Evolutionary conservation across 352 stramenopile genomes (phyloP).

Genomic region (Phytophthora pluvialis): DNA sequence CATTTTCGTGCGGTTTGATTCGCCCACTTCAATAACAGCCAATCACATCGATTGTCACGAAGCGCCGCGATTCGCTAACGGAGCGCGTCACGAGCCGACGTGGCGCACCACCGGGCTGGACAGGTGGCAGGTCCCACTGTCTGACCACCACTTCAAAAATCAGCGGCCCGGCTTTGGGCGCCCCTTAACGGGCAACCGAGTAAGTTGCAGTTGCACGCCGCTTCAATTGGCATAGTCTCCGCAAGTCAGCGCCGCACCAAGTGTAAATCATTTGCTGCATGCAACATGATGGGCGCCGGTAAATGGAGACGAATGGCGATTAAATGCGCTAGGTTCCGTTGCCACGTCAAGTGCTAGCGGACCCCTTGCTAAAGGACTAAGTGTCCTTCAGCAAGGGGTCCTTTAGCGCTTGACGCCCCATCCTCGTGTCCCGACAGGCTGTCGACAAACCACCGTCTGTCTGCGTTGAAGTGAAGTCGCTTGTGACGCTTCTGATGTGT

Average conservation of each 20-base stretch:
- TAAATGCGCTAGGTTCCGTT: background rate
- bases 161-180: constrained; percentile 1
- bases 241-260: background rate
- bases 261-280: background rate
- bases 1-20: background rate
- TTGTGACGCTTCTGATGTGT: constrained; percentile 22
- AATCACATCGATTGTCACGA: background rate
- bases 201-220: constrained; percentile 15
- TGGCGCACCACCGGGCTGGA: constrained; percentile 20
- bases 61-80: constrained; percentile 6
- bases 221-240: constrained; percentile 6
- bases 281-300: constrained; percentile 9
- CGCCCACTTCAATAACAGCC: background rate
- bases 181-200: constrained; percentile 7
- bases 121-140: constrained; percentile 5
- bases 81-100: constrained; percentile 20
- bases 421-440: constrained; percentile 13
- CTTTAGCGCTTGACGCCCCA: constrained; percentile 1
- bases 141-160: constrained; percentile 32
- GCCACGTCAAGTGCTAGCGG: background rate
- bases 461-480: constrained; percentile 20
- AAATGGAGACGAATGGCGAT: constrained; percentile 23
- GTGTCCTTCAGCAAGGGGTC: background rate
- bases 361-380: background rate
- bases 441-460: constrained; percentile 17